Conservation (phyloP, 2,329 filamentous ascomycete genomes). For the Aulographum hederae region DNA sequence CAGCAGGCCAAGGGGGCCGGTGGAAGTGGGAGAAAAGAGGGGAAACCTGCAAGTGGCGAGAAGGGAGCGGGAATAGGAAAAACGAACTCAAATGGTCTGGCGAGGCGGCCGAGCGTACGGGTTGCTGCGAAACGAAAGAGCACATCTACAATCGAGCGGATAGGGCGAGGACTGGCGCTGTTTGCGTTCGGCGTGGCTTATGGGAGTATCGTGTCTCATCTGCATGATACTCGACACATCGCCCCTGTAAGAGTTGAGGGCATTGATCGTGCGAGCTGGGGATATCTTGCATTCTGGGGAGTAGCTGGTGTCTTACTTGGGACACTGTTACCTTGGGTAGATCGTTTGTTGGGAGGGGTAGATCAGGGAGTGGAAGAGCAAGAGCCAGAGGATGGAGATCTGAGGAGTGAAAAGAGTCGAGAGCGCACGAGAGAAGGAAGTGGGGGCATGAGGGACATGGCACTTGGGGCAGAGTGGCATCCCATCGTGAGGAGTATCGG, state of each 20-base stretch:
- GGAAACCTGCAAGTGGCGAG: too few species aligned
- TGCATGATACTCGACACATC: conserved; percentile 52
- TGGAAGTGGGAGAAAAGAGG: background rate
- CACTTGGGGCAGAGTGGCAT: conserved; percentile 49
- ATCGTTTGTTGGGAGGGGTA: conserved; percentile 50
- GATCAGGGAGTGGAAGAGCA: conserved; percentile 9
- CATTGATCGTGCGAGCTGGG: conserved; percentile 36
- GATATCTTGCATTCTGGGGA: conserved; percentile 69
- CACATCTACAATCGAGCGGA: too few species aligned
- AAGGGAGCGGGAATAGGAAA: too few species aligned
- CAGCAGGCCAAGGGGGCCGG: too few species aligned
- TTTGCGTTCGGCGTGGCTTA: conserved; percentile 70
- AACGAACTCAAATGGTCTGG: too few species aligned
- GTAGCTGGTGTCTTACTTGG: conserved; percentile 60
- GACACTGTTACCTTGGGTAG: conserved; percentile 66
- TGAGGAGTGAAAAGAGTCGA: conserved; percentile 14
- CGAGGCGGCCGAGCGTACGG: too few species aligned
- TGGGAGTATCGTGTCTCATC: conserved; percentile 59
- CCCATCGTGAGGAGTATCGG: conserved; percentile 50
- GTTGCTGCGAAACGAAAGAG: too few species aligned
- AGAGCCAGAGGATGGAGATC: conserved; percentile 2
- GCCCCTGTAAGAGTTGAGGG: conserved; percentile 42
- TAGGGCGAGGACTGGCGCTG: conserved; percentile 34
- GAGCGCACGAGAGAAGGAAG: too few species aligned
- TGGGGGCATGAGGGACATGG: too few species aligned